Base-by-base conservation (phyloP, 805 yeast genomes). In the Schwanniomyces pseudopolymorphus region DNA sequence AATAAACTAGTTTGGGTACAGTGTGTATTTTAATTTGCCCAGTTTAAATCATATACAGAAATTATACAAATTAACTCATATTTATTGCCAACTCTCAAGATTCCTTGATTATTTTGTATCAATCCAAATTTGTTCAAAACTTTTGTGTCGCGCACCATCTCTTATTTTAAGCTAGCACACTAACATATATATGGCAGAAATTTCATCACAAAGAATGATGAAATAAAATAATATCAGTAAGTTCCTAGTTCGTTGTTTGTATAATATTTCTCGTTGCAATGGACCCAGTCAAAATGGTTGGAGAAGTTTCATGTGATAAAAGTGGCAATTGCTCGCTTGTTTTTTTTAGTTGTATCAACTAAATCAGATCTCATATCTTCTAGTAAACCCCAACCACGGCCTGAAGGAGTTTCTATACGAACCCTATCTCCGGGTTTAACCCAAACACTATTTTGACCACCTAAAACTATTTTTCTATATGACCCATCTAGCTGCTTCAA, bases 271-370 rank as follows among this genome's bases (percentile, higher is more conserved):
- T 54, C 56, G 60, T 50, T 1, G 66, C 70, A 10, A 68, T 64
- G 13, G 71, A 63, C 0, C 77, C 77, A 1, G 70, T 67, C 42
- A 60, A 56, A 22, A 59, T 51, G 31, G 50, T 52, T 6, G 65
- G 65, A 22, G 51, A 46, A 22, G 54, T 52, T 39, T 56, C 57
- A 22, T 5, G 17, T 8, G 40, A 6, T 20, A 5, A 63, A 60
- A 40, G 59, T 63, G 31, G 54, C 49, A 7, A 28, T 25, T 9
- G 31, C 26, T 26, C 9, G 14, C 2, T 42, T 28, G 13, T 25
- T 20, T 14, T 42, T 38, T 28, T 14, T 19, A 21, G 17, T 14
- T 11, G n/a, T n/a, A n/a, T n/a, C n/a, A n/a, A n/a, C n/a, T 17
- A 7, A 43, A 37, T 8, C 40, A 44, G 31, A 20, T 38, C 8